Base-by-base conservation (phyloP, 106 monocot species). In the Dendrobium chrysotoxum region DNA sequence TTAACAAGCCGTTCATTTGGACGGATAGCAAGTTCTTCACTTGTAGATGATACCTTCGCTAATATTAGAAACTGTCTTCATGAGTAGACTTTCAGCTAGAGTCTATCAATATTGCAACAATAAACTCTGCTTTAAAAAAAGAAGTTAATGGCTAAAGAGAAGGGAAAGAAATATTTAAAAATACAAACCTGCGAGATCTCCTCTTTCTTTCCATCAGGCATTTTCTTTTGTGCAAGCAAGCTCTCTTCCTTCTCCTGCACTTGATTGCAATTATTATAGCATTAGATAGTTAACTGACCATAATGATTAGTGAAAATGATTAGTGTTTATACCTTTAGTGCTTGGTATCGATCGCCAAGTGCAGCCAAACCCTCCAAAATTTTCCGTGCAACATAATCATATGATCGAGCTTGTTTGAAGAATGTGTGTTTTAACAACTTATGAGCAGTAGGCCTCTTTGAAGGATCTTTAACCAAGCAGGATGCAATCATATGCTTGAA, bases 381-480 rank as follows among this genome's bases (percentile, higher is more conserved):
- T 44, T 83, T 92, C 4, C 92, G 86, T 53, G 57, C 41, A 66
- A 98, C 81, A 77, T 89, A 98, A 80, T 92, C 91, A 46, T 82
- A 86, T 30, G 97, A 95, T 38, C 89, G 85, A 25, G 94, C 94
- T 91, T 98, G 89, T 71, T 88, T 98, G 81, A 98, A 98, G 81
- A 98, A 98, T 44, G 79, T 68, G 46, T 98, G 92, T 79, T 94
- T 98, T 85, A 98, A 82, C 82, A 98, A 67, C 55, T 92, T 89
- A 76, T 82, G 84, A 75, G 94, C 87, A 53, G 89, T 84, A 79
- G 94, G 94, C 85, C 97, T 92, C 85, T 86, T 89, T 21, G 85
- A 86, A 81, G 97, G 97, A 83, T 98, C 88, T 92, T 98, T 98
- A 75, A 95, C 86, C 89, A 98, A 91, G 85, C 97, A 98, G 67